Percentiles rank a stretch among this genome's conserved stretches.
These are phyloP conservation scores for Byssothecium circinans DNA, from an alignment of 2,329 filamentous ascomycete genomes.

Conservation along the genomic window DNA sequence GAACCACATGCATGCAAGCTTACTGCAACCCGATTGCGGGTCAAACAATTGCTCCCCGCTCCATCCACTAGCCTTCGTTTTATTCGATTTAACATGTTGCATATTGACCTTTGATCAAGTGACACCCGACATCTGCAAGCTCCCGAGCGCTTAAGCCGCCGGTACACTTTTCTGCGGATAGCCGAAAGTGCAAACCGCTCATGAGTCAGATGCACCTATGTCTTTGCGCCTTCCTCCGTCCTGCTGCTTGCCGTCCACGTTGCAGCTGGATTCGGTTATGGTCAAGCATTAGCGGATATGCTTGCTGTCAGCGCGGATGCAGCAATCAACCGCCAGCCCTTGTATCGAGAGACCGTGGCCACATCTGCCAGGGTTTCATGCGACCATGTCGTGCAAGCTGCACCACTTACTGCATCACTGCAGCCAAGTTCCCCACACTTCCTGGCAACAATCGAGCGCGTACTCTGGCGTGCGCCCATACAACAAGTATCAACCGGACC, in stretches of 20 bases:
- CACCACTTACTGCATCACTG: background rate
- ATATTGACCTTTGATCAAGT: background rate
- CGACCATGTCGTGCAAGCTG: background rate
- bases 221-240: background rate
- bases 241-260: background rate
- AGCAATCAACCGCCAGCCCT: background rate
- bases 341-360: background rate
- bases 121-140: background rate
- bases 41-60: background rate
- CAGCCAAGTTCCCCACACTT: background rate
- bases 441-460: background rate
- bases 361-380: no score
- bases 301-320: no score
- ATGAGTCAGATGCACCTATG: no score
- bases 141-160: background rate
- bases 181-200: background rate
- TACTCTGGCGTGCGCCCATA: no score
- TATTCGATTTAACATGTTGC: background rate
- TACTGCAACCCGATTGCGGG: background rate
- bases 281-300: no score
- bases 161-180: background rate
- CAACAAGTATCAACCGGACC: no score
- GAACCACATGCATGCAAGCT: background rate
- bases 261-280: no score
- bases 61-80: background rate